Conservation (phyloP, 202 grass and related monocot genomes). For the Brachypodium distachyon region DNA sequence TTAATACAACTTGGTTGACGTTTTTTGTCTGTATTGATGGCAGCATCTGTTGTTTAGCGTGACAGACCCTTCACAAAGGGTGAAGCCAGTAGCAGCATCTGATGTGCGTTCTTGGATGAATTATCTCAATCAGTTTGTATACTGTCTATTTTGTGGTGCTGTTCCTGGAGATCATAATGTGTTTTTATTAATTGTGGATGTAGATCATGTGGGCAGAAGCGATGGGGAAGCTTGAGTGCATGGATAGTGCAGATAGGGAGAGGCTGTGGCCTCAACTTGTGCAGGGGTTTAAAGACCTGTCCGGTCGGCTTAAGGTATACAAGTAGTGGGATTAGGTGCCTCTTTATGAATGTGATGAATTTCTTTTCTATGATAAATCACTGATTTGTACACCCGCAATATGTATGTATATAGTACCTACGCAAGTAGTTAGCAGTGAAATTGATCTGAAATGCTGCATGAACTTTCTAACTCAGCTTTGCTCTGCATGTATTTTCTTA, state of each 20-base stretch:
- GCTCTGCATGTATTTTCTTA: not conserved
- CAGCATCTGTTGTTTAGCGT: conserved; percentile 93
- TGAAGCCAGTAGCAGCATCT: conserved; percentile 83
- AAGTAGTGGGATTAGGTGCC: not conserved
- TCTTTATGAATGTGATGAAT: not conserved
- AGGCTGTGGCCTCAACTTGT: conserved; percentile 97
- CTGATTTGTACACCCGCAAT: not conserved
- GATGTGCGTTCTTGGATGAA: conserved; percentile 44
- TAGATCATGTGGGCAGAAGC: conserved; percentile 98
- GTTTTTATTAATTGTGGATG: conserved; percentile 12
- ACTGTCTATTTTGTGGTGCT: not conserved
- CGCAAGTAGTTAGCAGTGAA: not conserved
- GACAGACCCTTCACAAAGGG: conserved; percentile 60
- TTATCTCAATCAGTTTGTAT: conserved; percentile 6
- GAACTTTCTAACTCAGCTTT: not conserved
- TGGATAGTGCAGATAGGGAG: conserved; percentile 83
- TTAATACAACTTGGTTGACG: conserved; percentile 4
- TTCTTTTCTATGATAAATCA: not conserved
- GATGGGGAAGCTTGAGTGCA: conserved; percentile 90
- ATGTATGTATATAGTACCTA: not conserved
- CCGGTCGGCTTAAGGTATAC: conserved; percentile 71
- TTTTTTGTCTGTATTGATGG: conserved; percentile 20
- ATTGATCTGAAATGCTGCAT: not conserved
- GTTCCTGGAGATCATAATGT: not conserved
- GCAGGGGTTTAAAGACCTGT: conserved; percentile 93